Evolutionary conservation across 495 filamentous ascomycete genomes (phyloP).

Genomic region (Lasiosphaeris hirsuta): DNA sequence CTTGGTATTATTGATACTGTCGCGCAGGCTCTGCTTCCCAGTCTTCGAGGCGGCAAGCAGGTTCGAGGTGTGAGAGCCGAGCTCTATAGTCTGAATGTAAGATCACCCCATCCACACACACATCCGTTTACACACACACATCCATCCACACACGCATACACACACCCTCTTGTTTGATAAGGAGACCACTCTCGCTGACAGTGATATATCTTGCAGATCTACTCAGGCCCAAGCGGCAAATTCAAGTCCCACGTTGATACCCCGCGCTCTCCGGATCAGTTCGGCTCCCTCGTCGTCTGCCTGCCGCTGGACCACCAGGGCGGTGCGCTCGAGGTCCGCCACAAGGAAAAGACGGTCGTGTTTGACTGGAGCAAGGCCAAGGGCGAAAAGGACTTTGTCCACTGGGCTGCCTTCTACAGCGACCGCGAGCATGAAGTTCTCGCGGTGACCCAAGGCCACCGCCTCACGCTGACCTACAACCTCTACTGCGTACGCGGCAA

Average conservation of each 20-base stretch:
- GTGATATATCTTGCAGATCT: slow-evolving; percentile 32
- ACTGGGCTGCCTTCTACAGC: slow-evolving; percentile 61
- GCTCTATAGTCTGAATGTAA: slow-evolving; percentile 57
- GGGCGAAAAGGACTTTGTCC: slow-evolving; percentile 25
- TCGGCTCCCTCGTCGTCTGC: slow-evolving; percentile 55
- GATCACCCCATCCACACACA: no score
- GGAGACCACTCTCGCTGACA: slow-evolving; percentile 15
- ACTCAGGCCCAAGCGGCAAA: slow-evolving; percentile 49
- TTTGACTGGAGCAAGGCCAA: slow-evolving; percentile 41
- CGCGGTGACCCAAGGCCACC: slow-evolving; percentile 47
- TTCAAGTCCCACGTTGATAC: slow-evolving; percentile 57
- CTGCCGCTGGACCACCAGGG: slow-evolving; percentile 47
- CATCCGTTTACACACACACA: no score
- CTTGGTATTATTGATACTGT: slow-evolving; percentile 50
- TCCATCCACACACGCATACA: no score
- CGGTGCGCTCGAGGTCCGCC: slow-evolving; percentile 35
- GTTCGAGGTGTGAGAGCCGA: slow-evolving; percentile 37
- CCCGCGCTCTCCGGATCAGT: slow-evolving; percentile 43
- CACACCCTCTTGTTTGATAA: background rate
- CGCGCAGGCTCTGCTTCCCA: slow-evolving; percentile 47
- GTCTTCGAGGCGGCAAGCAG: slow-evolving; percentile 15
- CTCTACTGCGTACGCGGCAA: slow-evolving; percentile 33
- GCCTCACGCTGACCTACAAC: slow-evolving; percentile 59
- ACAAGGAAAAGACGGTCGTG: slow-evolving; percentile 29
- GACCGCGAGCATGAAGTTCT: slow-evolving; percentile 60